Evolutionary conservation across 805 yeast genomes (phyloP), one percentile per base, ranked within the genome.

Genomic region (Wickerhamomyces pijperi): DNA sequence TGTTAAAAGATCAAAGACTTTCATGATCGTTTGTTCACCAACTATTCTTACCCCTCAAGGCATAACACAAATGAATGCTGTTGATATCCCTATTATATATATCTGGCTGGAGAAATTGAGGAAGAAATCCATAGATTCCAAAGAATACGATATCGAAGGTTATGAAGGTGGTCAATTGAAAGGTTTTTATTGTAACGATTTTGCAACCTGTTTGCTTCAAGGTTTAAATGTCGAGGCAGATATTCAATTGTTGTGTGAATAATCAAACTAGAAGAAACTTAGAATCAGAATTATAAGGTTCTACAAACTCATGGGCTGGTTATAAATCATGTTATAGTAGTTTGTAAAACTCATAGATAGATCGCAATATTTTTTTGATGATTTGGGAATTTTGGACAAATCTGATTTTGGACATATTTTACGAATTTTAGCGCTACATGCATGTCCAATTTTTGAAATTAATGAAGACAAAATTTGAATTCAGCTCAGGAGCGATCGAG

Each of bases 11-110:
- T 42, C 44, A 19, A 41, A 41, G 3, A 43, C 53, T 5, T 37
- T 52, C n/a, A 47, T 39, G 13, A 25, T 51, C 3, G 43, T 52
- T 41, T 44, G 51, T 19, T 47, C 55, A 3, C 54, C 54, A 3
- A 42, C 42, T 4, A 38, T 29, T 7, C 39, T 50, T 19, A 52
- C 56, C 0, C 18, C 39, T 16, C 51, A 52, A 29, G 54, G 50
- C 1, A 43, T 42, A 9, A 43, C 43, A 17, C 56, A 50, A 36
- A 28, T 52, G 35, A 39, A 44, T 14, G 17, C 39, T 1, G 43
- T 47, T 28, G 47, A 48, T 15, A 35, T 49, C 28, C 56, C 56
- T 16, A 35, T 52, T 20, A 40, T 46, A 5, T 52, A 39, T 19
- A 41, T 46, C 9, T 54, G 50, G 32, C 41, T 50, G 2, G 46